These are phyloP conservation scores for Plicaturopsis crispa DNA, from an alignment of 768 basidiomycete species.

Conservation along the genomic window DNA sequence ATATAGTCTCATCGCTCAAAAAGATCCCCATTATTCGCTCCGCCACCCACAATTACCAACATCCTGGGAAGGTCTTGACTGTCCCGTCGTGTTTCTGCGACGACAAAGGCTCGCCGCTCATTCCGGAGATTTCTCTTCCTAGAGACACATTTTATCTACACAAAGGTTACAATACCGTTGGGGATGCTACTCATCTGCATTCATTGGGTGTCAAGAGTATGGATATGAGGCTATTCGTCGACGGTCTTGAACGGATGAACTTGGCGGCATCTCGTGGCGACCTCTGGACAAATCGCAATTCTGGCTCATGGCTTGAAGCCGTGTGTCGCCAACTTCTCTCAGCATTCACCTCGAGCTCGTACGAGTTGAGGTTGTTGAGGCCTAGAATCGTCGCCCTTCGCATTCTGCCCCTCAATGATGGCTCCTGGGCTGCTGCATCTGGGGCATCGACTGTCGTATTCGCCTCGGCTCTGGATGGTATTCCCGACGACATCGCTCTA, in stretches of 20 bases:
- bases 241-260: neutral
- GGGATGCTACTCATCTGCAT: neutral
- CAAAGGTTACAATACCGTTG: neutral
- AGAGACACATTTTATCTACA: neutral
- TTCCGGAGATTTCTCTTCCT: neutral
- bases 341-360: neutral
- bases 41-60: constrained; percentile 3
- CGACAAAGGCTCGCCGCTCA: neutral
- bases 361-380: neutral
- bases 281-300: neutral
- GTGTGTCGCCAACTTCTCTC: neutral
- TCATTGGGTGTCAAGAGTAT: neutral
- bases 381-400: neutral
- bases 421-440: neutral
- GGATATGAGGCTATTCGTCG: neutral
- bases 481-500: neutral
- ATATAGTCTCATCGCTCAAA: constrained; percentile 3
- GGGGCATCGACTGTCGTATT: neutral
- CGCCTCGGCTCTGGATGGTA: neutral
- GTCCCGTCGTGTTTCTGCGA: neutral
- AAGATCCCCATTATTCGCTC: constrained; percentile 6
- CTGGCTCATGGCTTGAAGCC: neutral
- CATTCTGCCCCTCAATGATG: neutral
- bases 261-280: neutral
- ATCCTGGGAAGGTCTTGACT: constrained; percentile 6